Evolutionary conservation across 2,329 filamentous ascomycete genomes (phyloP).

Genomic region (Gnomoniopsis smithogilvyi): DNA sequence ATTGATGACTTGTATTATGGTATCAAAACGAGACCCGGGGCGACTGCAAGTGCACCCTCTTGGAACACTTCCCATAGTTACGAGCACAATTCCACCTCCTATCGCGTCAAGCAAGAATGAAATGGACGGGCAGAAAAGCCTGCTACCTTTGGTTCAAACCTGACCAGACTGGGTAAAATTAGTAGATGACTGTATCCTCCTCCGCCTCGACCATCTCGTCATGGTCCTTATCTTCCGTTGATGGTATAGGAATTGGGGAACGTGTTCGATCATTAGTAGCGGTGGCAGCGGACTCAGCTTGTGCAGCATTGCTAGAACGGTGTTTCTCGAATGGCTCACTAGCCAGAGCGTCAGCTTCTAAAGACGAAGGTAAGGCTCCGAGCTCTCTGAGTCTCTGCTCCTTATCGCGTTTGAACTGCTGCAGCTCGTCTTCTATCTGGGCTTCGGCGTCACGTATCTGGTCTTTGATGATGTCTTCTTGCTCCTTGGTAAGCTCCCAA

Average conservation of each 20-base stretch:
- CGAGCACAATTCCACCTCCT: not conserved
- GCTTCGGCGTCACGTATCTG: conserved; percentile 67
- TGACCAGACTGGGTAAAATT: conserved; percentile 24
- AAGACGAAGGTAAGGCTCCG: conserved; percentile 28
- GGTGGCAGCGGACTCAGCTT: conserved; percentile 35
- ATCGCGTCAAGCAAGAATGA: not conserved
- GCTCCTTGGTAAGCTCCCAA: conserved; percentile 67
- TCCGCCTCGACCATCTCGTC: conserved; percentile 78
- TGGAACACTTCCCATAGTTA: not conserved
- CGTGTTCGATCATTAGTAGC: conserved; percentile 17
- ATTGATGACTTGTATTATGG: not conserved
- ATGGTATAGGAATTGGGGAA: conserved; percentile 17
- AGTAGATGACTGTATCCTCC: conserved; percentile 92
- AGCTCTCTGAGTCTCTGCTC: conserved; percentile 38
- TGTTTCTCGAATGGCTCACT: conserved; percentile 40
- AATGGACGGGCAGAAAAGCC: conserved; percentile 5
- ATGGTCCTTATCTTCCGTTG: conserved; percentile 38
- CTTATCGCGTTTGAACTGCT: conserved; percentile 55
- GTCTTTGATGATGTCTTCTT: conserved; percentile 67
- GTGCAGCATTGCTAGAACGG: conserved; percentile 32
- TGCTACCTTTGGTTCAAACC: not conserved
- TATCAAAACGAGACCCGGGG: not conserved
- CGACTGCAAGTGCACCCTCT: not conserved
- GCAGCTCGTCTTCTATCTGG: conserved; percentile 61
- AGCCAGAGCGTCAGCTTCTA: conserved; percentile 33